Evolutionary conservation across 139 green algal genomes (phyloP).

Genomic region (Ulvella scutata): DNA sequence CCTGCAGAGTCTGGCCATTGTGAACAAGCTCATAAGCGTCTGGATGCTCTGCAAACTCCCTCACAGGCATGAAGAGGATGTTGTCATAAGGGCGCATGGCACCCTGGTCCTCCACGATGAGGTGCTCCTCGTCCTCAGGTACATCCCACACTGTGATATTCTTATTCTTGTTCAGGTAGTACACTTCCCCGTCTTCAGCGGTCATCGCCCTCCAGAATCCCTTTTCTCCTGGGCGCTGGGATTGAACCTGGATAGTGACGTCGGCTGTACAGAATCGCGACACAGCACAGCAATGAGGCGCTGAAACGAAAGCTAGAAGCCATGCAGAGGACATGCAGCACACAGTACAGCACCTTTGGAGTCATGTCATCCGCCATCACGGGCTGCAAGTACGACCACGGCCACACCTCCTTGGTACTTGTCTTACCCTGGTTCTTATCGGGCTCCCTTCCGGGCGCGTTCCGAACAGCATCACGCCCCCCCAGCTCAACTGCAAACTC

Average conservation of each 20-base stretch:
- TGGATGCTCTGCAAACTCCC: slow-evolving; percentile 53
- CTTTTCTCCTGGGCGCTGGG: no score
- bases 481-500: slow-evolving; percentile 70
- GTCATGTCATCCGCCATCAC: slow-evolving; percentile 49
- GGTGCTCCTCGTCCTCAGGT: slow-evolving; percentile 15
- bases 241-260: no score
- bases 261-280: no score
- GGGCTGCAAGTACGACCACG: slow-evolving; percentile 70
- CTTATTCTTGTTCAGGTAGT: slow-evolving; percentile 31
- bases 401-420: slow-evolving; percentile 76
- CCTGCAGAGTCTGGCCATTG: slow-evolving; percentile 54
- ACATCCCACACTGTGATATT: slow-evolving; percentile 26
- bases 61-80: slow-evolving; percentile 46
- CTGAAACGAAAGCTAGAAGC: not conserved
- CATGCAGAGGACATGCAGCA: no score
- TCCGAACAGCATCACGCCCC: slow-evolving; percentile 11
- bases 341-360: slow-evolving; percentile 12
- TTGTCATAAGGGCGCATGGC: slow-evolving; percentile 69
- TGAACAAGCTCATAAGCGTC: slow-evolving; percentile 60
- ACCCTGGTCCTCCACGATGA: slow-evolving; percentile 15
- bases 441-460: slow-evolving; percentile 7
- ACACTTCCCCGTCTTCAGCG: slow-evolving; percentile 17
- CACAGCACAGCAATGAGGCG: not conserved
- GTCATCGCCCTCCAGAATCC: slow-evolving; percentile 19
- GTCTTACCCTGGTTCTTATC: slow-evolving; percentile 19